Conservation (phyloP, 1,284 basidiomycete species). For the Tilletia walkeri region DNA sequence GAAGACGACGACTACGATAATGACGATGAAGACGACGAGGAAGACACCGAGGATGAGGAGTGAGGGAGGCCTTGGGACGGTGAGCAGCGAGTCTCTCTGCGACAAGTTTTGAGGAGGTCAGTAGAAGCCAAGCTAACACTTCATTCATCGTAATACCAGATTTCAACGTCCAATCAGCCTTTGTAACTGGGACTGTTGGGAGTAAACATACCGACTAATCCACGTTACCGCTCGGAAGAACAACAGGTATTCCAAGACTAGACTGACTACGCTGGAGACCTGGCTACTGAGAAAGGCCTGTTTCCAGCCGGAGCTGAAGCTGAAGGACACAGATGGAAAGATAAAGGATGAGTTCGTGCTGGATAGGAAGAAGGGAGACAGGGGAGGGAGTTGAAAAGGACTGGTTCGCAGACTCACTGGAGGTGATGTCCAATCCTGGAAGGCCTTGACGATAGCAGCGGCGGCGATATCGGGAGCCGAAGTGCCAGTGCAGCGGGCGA, state of each 20-base stretch:
- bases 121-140: no score
- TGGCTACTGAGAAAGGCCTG: constrained; percentile 29
- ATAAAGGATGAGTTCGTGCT: no score
- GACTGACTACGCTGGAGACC: constrained; percentile 23
- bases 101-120: no score
- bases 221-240: constrained; percentile 57
- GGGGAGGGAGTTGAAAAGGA: no score
- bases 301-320: constrained; percentile 56
- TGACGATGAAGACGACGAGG: no score
- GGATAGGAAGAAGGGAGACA: no score
- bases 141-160: no score
- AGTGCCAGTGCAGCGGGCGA: constrained; percentile 57
- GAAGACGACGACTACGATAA: no score
- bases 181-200: constrained; percentile 50
- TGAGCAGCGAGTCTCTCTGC: no score
- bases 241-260: constrained; percentile 33
- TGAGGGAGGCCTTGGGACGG: no score
- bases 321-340: constrained; percentile 53
- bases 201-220: constrained; percentile 57
- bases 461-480: constrained; percentile 56
- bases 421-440: constrained; percentile 62
- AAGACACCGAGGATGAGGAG: no score
- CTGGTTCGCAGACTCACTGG: constrained; percentile 34
- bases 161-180: no score
- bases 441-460: constrained; percentile 49